A percentile compares a stretch with the other conserved stretches of the same genome.
phyloP scores from a whole-genome alignment of 1,284 basidiomycete genomes.

The Ganoderma meredithae region DNA sequence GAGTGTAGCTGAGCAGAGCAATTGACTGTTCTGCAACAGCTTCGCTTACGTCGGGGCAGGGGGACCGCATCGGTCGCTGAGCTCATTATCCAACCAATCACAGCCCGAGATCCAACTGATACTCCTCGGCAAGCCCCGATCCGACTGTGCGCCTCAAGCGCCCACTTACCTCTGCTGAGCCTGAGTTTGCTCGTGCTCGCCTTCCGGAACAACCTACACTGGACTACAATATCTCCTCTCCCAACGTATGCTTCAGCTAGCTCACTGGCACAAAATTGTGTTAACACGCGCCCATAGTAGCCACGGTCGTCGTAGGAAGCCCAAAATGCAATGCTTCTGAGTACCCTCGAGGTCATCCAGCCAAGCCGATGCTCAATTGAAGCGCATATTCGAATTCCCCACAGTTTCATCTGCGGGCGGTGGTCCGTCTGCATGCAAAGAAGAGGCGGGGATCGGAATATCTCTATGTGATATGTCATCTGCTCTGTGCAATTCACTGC shows the following conservation, averaged over 20 bases:
- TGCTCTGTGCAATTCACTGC: neutral
- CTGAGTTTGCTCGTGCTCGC: no score
- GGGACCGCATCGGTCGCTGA: conserved; percentile 10
- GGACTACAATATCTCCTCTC: neutral
- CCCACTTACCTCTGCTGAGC: neutral
- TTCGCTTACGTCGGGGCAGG: neutral
- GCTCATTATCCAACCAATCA: conserved; percentile 5
- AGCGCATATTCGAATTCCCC: neutral
- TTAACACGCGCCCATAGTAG: neutral
- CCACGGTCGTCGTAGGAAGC: conserved; percentile 1
- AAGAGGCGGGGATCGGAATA: neutral
- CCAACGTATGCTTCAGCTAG: neutral
- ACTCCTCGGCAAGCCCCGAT: conserved; percentile 3
- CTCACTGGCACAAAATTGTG: neutral
- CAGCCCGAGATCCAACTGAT: neutral
- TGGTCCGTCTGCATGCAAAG: neutral
- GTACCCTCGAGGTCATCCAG: conserved; percentile 5
- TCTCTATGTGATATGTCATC: neutral
- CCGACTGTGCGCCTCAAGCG: neutral
- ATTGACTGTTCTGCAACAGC: neutral
- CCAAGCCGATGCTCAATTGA: neutral
- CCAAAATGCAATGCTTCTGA: neutral
- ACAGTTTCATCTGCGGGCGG: neutral
- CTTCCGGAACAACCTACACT: neutral
- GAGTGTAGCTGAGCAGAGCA: neutral